Evolutionary conservation across 73 alveolate genomes (phyloP), one percentile per base, ranked within the genome.

Genomic region (Paramecium caudatum): DNA sequence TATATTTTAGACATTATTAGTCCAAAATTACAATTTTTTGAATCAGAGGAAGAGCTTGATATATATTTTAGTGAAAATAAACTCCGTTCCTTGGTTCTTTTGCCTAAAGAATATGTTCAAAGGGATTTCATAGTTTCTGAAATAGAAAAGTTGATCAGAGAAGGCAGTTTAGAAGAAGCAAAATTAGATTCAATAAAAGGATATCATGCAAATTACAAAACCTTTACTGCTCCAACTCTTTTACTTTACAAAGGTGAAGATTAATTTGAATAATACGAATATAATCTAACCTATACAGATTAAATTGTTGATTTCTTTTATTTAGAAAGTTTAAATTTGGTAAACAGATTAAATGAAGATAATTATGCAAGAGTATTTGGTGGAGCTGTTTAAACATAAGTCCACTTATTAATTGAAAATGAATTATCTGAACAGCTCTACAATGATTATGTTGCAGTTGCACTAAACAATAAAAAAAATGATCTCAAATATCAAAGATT

Each of bases 361-460:
- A 74, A 36, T 21, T 74, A 74, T 17, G 88, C 88, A 3, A 74
- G 88, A 23, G 88, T 74, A 8, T 74, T 74, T 41, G 88, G 88
- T 16, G 88, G 88, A 16, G 16, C 88, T n/a, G 34, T 74, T 39
- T 15, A 37, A 74, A 43, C 65, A 5, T 13, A 74, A 74, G 68
- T 74, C 13, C 88, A 74, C 19, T 25, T 74, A 15, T 74, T 74
- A 21, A 41, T 45, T 41, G 32, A 74, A 27, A 43, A 43, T 17
- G 32, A 17, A 9, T 37, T 27, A 0, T 23, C 8, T 39, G 10
- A 74, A 43, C 43, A 74, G 8, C 43, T 74, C 19, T 39, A 39
- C 15, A 45, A 74, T 41, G 68, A 32, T 15, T 74, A 37, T 39
- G 17, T 23, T 41, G 17, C 33, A 27, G 68, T 39, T 12, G 88